Base-by-base conservation (phyloP, 2,329 filamentous ascomycete genomes). In the Fragosphaeria purpurea region DNA sequence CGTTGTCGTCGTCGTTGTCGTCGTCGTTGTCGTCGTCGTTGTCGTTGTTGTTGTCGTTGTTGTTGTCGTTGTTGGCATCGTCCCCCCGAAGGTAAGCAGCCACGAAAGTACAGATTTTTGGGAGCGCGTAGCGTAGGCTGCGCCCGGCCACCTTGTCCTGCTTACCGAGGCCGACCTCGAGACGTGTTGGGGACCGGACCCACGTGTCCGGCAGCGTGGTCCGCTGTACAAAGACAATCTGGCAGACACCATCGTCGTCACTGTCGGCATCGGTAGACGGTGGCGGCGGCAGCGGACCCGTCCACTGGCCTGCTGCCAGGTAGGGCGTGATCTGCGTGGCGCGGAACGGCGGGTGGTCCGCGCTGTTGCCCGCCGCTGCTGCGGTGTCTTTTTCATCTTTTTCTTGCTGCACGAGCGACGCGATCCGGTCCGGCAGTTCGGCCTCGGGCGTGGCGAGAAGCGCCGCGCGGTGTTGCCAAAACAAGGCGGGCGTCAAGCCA, bases 121-220 rank as follows among this genome's bases (percentile, higher is more conserved):
- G 73, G 4, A 97, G 70, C 8, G 86, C 81, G 11, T 75, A 70
- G 7, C 91, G 81, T n/a, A 97, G 72, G 57, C 86, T 82, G n/a
- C 89, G 82, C 60, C 87, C 90, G 0, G 88, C 91, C 4, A 82
- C 65, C 67, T 96, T 96, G 51, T 56, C 54, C 39, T 80, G 80
- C 46, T 79, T 77, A 1, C 82, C 80, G 53, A 91, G 78, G 0
- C 80, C 77, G 13, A 93, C 75, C 73, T 75, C 48, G 57, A 73
- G 62, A 78, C 61, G 51, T 48, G 63, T 60, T 9, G 66, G 46
- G 38, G 59, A 57, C 57, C 65, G 62, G 11, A 60, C 47, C 72
- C 71, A 74, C 7, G 57, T 65, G 47, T 74, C 73, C 46, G 65
- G 67, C 22, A 67, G 67, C 3, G 74, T 77, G 3, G 67, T 59